These are phyloP conservation scores for Nicotiana benthamiana DNA, from an alignment of 257 asterid species.

Conservation along the genomic window DNA sequence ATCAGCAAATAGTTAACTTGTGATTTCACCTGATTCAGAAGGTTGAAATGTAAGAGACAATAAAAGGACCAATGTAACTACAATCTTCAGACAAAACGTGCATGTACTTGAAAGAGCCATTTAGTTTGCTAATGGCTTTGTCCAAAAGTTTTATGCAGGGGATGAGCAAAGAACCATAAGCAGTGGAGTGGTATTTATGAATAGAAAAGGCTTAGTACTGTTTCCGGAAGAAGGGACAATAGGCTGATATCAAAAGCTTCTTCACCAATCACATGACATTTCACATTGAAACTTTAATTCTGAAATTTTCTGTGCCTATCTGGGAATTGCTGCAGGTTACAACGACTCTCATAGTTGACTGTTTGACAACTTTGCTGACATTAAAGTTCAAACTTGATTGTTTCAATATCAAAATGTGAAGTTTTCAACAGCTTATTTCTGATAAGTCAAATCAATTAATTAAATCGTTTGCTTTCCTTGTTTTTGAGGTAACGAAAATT, in stretches of 20 bases:
- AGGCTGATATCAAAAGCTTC: neutral
- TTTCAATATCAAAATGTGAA: neutral
- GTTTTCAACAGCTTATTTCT: neutral
- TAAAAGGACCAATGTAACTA: slow-evolving; percentile 3
- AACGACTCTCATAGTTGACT: neutral
- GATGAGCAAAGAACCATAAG: neutral
- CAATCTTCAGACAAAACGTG: neutral
- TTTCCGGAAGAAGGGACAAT: slow-evolving; percentile 10
- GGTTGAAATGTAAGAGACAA: slow-evolving; percentile 4
- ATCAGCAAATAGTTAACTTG: neutral
- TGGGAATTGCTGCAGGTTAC: slow-evolving; percentile 15
- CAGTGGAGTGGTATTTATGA: neutral
- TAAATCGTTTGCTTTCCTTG: too few relatives aligned
- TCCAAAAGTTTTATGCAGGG: neutral
- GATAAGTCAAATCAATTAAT: neutral
- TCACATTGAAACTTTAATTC: neutral
- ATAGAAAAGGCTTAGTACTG: slow-evolving; percentile 7
- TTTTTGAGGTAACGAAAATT: neutral
- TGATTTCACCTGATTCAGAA: slow-evolving; percentile 19
- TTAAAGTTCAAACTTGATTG: neutral
- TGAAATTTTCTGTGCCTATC: neutral
- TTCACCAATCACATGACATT: slow-evolving; percentile 7
- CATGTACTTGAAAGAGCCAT: slow-evolving; percentile 20
- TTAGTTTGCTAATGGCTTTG: neutral
- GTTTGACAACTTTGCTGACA: neutral